Evolutionary conservation across 2,329 filamentous ascomycete genomes (phyloP), one percentile per base, ranked within the genome.

Genomic region (Fusarium coicis): DNA sequence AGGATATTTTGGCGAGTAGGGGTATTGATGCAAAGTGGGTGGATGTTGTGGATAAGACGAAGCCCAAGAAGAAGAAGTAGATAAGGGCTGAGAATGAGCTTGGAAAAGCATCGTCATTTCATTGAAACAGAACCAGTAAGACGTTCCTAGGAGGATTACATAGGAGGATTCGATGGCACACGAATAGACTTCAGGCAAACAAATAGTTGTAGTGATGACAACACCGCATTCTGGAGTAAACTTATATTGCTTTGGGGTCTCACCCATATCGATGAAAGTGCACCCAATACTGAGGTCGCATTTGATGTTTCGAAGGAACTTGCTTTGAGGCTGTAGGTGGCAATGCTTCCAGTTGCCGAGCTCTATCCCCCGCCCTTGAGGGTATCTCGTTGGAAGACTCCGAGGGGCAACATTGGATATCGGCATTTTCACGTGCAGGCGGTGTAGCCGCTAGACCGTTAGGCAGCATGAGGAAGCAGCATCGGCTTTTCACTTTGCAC

Each of bases 1-100:
- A 30, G 10, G 74, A 76, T 8, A 61, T 76, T 11, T 23, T 76
- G 18, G 43, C 54, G 5, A 72, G 39, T 19, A 67, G 42, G 43
- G 74, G 74, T 1, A 64, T 76, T 10, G 67, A 74, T 30, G 39
- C 50, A 10, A 76, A 73, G n/a, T 76, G 74, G 74, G 70, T 76
- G 36, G 74, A 76, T 11, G 42, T 74, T 18, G 62, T 67, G 37
- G 74, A 76, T 14, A 76, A 76, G 67, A 66, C 68, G 2, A 76
- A 76, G 49, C 49, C 74, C 0, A 74, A 74, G 42, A 74, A 74
- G 40, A 74, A 74, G 42, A 70, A 73, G 36, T 74, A 57, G 37
- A 37, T 2, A 18, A 10, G 34, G 4, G 34, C 34, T 16, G 9
- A 36, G 34, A 36, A 36, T 18, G 34, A 36, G 34, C 34, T 36